phyloP scores from a whole-genome alignment of 2,329 filamentous ascomycete genomes.

The Colletotrichum incanum region DNA sequence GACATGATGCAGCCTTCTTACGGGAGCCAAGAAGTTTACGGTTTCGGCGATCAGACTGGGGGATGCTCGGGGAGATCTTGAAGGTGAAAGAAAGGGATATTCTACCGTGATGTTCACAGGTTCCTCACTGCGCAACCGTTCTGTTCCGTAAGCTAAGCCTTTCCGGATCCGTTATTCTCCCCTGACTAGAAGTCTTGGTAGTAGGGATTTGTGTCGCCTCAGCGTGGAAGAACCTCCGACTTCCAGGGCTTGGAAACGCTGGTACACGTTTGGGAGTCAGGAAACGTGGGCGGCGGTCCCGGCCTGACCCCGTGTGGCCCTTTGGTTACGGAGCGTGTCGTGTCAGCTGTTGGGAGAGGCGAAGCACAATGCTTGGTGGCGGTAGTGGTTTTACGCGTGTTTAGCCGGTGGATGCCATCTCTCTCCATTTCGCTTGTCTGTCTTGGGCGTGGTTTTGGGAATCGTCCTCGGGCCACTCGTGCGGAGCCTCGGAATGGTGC shows the following conservation, averaged over 20 bases:
- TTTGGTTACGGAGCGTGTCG: conserved; percentile 7
- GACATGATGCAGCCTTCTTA: conserved; percentile 37
- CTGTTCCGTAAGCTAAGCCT: conserved; percentile 24
- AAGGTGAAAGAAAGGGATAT: not conserved
- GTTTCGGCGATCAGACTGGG: conserved; percentile 41
- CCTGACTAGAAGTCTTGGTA: conserved; percentile 23
- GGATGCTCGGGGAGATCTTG: conserved; percentile 33
- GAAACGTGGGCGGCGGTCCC: conserved; percentile 15
- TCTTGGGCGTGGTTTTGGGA: not conserved
- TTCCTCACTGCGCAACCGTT: not conserved
- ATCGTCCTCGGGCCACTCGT: not conserved
- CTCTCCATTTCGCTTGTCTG: not conserved
- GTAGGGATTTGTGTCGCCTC: conserved; percentile 18
- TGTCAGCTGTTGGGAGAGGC: conserved; percentile 2
- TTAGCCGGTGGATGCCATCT: conserved; percentile 15
- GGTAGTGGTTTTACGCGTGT: conserved; percentile 26
- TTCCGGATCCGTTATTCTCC: conserved; percentile 12
- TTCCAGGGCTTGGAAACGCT: conserved; percentile 29
- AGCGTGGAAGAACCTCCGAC: conserved; percentile 11
- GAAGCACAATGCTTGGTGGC: conserved; percentile 20
- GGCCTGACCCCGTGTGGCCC: not conserved
- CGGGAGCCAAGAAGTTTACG: conserved; percentile 41
- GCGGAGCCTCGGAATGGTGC: not conserved
- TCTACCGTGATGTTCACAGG: conserved; percentile 2
- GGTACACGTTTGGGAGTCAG: conserved; percentile 32